Base-by-base conservation (phyloP, 1,284 basidiomycete species). In the Cutaneotrichosporon mucoides region DNA sequence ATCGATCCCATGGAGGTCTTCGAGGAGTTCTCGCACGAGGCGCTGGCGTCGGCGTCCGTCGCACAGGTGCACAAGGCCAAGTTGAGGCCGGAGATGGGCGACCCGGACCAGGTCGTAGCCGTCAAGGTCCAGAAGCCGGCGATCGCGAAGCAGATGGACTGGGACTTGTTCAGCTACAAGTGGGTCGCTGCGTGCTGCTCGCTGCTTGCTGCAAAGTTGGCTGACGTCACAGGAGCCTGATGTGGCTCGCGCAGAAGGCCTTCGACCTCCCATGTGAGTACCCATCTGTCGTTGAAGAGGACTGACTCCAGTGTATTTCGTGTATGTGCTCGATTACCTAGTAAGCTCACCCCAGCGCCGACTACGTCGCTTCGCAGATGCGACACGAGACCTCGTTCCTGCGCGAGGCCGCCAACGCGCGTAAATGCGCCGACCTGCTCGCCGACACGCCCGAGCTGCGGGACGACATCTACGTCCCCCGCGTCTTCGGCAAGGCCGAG, bases 61-160 rank as follows among this genome's bases (percentile, higher is more conserved):
- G 92, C 92, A 0, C 92, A 94, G 72, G 92, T 94, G 0, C 92
- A 94, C 71, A 82, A 83, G 42, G 92, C 92, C 2, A 84, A 82
- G 48, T 75, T 91, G 37, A 70, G 68, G 79, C 69, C 68, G 24
- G 59, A 66, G 33, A 60, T 63, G 35, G 66, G 66, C 0, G 55
- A 62, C 33, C 58, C 64, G 7, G 64, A 65, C 53, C 53, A 40
- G 9, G 66, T 75, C 82, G 91, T 94, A 1, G 92, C 91, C 0
- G 91, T 95, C 64, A 94, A 94, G 78, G 81, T 92, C n/a, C 90
- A 94, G 78, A 93, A 92, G 68, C 91, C 90, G 0, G 88, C 86
- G 36, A 90, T 95, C 13, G 82, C 81, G 54, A 89, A 84, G 68
- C 92, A 95, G 79, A 86, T 90, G 77, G 85, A 89, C 61, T 90